These are phyloP conservation scores for Cordyceps tenuipes DNA, from an alignment of 2,329 filamentous ascomycete genomes.

Conservation along the genomic window DNA sequence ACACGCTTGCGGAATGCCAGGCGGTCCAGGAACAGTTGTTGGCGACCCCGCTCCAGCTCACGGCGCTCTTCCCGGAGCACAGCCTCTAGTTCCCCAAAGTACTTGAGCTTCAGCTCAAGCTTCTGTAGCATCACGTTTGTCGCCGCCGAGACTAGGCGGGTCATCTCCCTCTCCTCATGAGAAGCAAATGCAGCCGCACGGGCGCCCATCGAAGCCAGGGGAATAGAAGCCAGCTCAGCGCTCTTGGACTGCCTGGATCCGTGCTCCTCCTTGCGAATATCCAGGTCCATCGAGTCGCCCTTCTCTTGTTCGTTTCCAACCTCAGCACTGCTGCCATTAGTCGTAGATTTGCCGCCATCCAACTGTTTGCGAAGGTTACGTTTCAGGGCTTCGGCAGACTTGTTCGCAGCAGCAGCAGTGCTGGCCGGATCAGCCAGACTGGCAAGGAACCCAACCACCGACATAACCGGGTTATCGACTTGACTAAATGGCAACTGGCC, in stretches of 20 bases:
- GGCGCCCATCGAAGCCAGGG: conserved; percentile 77
- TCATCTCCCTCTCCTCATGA: conserved; percentile 95
- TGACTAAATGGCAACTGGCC: conserved; percentile 85
- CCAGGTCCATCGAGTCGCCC: conserved; percentile 56
- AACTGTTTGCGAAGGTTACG: conserved; percentile 70
- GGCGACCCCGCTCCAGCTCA: conserved; percentile 83
- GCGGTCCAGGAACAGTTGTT: conserved; percentile 89
- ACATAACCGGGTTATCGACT: conserved; percentile 92
- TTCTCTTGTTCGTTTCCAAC: conserved; percentile 44
- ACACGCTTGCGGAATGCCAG: conserved; percentile 84
- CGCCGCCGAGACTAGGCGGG: conserved; percentile 80
- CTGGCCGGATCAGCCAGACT: conserved; percentile 84
- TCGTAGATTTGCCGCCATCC: conserved; percentile 43
- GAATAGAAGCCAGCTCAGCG: conserved; percentile 60
- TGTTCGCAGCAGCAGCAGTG: conserved; percentile 82
- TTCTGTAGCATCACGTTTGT: conserved; percentile 95
- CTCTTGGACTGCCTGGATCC: conserved; percentile 40
- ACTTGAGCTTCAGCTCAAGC: conserved; percentile 87
- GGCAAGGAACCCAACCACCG: conserved; percentile 88
- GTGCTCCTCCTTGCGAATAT: conserved; percentile 42
- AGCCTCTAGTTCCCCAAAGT: conserved; percentile 93
- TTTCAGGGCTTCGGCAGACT: conserved; percentile 79
- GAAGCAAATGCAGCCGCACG: conserved; percentile 83
- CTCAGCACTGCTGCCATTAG: conserved; percentile 37
- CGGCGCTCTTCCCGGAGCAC: conserved; percentile 85